Evolutionary conservation across 768 basidiomycete genomes (phyloP).

Genomic region (Suillus cothurnatus): DNA sequence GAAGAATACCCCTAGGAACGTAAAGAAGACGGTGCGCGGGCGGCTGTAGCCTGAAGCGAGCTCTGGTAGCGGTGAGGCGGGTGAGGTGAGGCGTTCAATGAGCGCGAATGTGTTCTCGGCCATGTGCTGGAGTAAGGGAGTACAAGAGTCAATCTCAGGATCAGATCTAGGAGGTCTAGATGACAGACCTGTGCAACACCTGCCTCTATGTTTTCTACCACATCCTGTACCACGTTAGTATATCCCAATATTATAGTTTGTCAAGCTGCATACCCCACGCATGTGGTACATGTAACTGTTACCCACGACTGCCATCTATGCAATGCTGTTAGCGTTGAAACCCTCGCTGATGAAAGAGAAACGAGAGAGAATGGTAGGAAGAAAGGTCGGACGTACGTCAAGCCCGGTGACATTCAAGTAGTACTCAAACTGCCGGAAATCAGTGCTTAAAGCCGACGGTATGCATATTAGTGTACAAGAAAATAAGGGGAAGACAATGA

Average conservation of each 20-base stretch:
- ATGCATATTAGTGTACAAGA: conserved; percentile 3
- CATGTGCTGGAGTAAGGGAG: conserved; percentile 65
- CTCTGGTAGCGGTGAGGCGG: conserved; percentile 66
- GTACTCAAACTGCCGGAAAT: conserved; percentile 91
- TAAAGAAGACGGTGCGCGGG: conserved; percentile 78
- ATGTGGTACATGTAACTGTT: conserved; percentile 96
- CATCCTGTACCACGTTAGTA: conserved; percentile 45
- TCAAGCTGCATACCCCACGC: conserved; percentile 57
- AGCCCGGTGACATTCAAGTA: conserved; percentile 91
- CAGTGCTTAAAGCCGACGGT: conserved; percentile 58
- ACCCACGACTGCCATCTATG: conserved; percentile 87
- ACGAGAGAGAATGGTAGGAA: no score
- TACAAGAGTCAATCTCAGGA: neutral
- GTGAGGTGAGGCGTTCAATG: conserved; percentile 69
- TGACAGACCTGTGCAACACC: conserved; percentile 64
- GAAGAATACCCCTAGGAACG: conserved; percentile 66
- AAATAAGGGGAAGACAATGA: neutral
- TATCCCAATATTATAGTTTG: neutral
- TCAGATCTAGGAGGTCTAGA: neutral
- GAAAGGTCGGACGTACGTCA: conserved; percentile 58
- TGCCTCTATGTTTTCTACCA: conserved; percentile 80
- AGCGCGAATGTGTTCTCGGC: conserved; percentile 85
- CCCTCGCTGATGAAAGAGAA: neutral
- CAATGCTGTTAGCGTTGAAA: conserved; percentile 6
- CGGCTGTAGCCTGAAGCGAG: conserved; percentile 51